Conservation (phyloP, 352 stramenopile species). For the Globisporangium barbulae region DNA sequence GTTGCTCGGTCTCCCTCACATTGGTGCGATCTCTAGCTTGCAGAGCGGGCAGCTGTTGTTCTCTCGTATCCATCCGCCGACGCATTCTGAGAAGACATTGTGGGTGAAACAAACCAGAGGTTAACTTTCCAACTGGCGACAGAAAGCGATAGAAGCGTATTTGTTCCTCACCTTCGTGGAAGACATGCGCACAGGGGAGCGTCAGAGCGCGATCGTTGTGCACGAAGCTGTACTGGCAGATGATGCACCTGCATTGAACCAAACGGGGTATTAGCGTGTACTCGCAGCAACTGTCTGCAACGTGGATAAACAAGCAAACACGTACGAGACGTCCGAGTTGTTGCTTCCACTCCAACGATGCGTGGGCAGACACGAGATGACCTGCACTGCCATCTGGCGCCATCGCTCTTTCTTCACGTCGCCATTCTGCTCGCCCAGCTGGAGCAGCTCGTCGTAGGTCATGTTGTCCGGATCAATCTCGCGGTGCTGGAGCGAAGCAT, state of each 20-base stretch:
- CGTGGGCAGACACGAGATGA: conserved; percentile 61
- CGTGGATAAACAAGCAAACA: conserved; percentile 4
- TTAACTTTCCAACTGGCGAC: not conserved
- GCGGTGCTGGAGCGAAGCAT: conserved; percentile 2
- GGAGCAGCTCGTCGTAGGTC: conserved; percentile 75
- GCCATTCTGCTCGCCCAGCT: conserved; percentile 62
- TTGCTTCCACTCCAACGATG: conserved; percentile 46
- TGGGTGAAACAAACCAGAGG: not conserved
- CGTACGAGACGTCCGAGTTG: conserved; percentile 55
- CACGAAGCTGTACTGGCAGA: conserved; percentile 69
- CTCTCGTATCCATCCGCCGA: conserved; percentile 63
- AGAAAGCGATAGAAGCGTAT: not conserved
- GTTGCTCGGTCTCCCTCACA: conserved; percentile 14
- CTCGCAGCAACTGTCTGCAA: not conserved
- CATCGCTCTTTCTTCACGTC: conserved; percentile 79
- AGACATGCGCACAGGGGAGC: conserved; percentile 70
- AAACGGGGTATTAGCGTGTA: conserved; percentile 2
- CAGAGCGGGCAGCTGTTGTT: conserved; percentile 81
- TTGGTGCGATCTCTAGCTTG: conserved; percentile 53
- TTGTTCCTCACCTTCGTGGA: conserved; percentile 50
- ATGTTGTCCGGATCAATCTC: conserved; percentile 76
- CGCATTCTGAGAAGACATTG: conserved; percentile 42
- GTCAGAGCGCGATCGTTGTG: conserved; percentile 56
- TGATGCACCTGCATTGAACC: conserved; percentile 44
- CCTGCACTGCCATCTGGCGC: conserved; percentile 54